A percentile compares a stretch with the other conserved stretches of the same genome.
phyloP scores from a whole-genome alignment of 2,329 filamentous ascomycete species.

The Ploettnerulaceae sp. region DNA sequence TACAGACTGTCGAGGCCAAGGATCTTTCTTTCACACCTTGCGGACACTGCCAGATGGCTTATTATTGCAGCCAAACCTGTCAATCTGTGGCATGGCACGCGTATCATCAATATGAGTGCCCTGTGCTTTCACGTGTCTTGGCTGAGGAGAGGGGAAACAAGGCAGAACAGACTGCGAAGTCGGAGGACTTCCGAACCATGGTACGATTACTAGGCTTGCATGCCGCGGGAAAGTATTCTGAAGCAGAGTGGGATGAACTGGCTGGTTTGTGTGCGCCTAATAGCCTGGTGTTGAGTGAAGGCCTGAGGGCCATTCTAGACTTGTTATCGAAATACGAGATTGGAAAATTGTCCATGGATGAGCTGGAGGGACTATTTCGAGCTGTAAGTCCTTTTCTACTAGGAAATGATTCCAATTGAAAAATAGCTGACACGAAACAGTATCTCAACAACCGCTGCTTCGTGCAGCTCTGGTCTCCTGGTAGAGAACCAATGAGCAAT shows the following conservation, averaged over 20 bases:
- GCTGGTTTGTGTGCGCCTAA: neutral
- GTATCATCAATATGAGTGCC: conserved; percentile 1
- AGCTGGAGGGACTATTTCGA: neutral
- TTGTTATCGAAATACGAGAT: neutral
- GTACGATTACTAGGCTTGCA: neutral
- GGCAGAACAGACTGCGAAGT: neutral
- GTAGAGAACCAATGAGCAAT: neutral
- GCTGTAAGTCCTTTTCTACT: neutral
- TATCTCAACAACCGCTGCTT: conserved; percentile 6
- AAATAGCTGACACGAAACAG: neutral
- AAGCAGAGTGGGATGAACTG: neutral
- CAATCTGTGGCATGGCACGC: neutral
- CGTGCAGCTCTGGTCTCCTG: neutral
- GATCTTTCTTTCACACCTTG: neutral
- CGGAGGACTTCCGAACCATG: neutral
- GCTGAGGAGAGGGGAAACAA: neutral
- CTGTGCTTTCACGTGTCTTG: neutral
- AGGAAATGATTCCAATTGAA: too few relatives aligned
- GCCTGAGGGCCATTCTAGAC: neutral
- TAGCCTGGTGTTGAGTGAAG: neutral
- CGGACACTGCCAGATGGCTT: neutral
- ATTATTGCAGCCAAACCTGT: neutral
- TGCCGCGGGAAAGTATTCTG: neutral
- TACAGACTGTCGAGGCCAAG: neutral
- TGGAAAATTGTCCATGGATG: neutral